phyloP scores from a whole-genome alignment of 352 stramenopile species.

The Phytophthora citricola region DNA sequence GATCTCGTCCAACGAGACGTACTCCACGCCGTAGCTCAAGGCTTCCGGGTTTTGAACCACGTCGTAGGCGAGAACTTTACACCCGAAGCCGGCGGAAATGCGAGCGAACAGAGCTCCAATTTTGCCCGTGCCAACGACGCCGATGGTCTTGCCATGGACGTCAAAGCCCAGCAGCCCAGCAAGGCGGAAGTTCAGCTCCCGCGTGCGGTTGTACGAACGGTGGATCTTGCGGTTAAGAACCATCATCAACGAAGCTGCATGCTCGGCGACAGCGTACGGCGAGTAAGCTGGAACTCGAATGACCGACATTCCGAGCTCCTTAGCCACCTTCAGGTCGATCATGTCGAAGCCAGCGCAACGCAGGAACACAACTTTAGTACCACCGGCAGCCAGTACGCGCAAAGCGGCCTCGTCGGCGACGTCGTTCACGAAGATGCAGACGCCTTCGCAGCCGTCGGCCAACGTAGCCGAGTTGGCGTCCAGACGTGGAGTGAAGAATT shows the following conservation, averaged over 20 bases:
- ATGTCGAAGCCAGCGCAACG: slow-evolving; percentile 86
- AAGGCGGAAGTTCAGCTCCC: slow-evolving; percentile 82
- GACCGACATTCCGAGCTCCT: slow-evolving; percentile 67
- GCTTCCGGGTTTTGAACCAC: slow-evolving; percentile 60
- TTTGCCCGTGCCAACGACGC: slow-evolving; percentile 65
- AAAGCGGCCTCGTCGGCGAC: slow-evolving; percentile 65
- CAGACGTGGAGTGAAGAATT: slow-evolving; percentile 65
- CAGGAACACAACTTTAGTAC: slow-evolving; percentile 76
- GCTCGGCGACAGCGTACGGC: slow-evolving; percentile 80
- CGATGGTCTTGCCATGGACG: slow-evolving; percentile 76
- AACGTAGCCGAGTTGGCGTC: slow-evolving; percentile 60
- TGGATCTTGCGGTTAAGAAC: slow-evolving; percentile 85
- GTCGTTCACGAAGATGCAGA: slow-evolving; percentile 91
- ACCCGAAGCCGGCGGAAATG: slow-evolving; percentile 44
- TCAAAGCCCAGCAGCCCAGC: slow-evolving; percentile 68
- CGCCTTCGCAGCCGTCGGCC: slow-evolving; percentile 59
- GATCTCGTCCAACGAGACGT: slow-evolving; percentile 63
- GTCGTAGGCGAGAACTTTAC: slow-evolving; percentile 75
- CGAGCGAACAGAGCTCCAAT: slow-evolving; percentile 56
- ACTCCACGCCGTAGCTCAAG: slow-evolving; percentile 38
- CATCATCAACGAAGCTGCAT: slow-evolving; percentile 80
- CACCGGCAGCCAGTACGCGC: slow-evolving; percentile 51
- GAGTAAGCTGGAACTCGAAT: slow-evolving; percentile 80
- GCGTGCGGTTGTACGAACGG: slow-evolving; percentile 76
- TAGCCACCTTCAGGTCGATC: slow-evolving; percentile 68